phyloP scores from a whole-genome alignment of 2,329 filamentous ascomycete species.

The Sporothrix sp. region DNA sequence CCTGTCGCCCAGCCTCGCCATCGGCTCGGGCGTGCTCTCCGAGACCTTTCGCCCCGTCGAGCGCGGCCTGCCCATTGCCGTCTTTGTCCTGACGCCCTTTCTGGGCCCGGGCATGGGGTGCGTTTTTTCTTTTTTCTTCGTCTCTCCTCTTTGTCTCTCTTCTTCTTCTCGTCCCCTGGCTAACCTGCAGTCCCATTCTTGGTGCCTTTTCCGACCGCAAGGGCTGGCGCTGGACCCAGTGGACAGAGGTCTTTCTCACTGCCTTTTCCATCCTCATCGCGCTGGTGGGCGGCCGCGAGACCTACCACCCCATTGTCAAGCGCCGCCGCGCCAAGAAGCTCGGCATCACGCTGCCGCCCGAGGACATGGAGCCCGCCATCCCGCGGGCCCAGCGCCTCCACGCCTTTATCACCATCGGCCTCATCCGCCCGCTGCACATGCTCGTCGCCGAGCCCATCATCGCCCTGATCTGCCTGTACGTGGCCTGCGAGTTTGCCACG shows the following conservation, averaged over 20 bases:
- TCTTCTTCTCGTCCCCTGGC: background rate
- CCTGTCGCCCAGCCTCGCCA: constrained; percentile 38
- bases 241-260: constrained; percentile 38
- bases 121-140: constrained; percentile 18
- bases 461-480: constrained; percentile 42
- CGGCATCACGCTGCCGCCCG: constrained; percentile 20
- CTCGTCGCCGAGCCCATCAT: constrained; percentile 55
- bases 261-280: constrained; percentile 27
- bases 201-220: constrained; percentile 39
- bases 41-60: constrained; percentile 37
- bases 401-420: constrained; percentile 32
- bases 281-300: constrained; percentile 40
- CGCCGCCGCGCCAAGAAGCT: constrained; percentile 29
- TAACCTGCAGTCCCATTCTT: constrained; percentile 32
- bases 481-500: constrained; percentile 41
- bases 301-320: constrained; percentile 44
- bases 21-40: constrained; percentile 39
- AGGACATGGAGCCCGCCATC: constrained; percentile 15
- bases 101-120: constrained; percentile 43
- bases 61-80: constrained; percentile 32
- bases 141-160: background rate
- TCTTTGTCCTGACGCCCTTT: constrained; percentile 43
- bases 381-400: constrained; percentile 22
- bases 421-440: constrained; percentile 46
- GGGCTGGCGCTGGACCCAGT: constrained; percentile 46